phyloP scores from a whole-genome alignment of 176 grass and related monocot genomes.

The Neostapfia colusana region DNA sequence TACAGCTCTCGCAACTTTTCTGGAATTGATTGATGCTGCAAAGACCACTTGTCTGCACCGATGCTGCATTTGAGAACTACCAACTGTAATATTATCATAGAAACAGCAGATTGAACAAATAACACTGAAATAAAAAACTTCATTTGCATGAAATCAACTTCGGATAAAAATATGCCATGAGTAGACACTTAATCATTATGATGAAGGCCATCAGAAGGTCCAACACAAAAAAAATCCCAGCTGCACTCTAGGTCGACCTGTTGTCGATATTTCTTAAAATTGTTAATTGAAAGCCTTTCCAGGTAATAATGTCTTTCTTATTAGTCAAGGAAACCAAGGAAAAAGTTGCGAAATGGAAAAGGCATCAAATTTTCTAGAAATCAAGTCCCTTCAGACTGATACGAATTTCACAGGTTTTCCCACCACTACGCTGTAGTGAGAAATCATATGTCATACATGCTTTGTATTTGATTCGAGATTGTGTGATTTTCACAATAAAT shows the following conservation, averaged over 20 bases:
- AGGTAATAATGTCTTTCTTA: background rate
- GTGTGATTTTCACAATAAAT: background rate
- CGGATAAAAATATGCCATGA: conserved; percentile 9
- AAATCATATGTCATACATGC: background rate
- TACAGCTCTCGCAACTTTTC: conserved; percentile 71
- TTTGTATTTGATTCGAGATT: background rate
- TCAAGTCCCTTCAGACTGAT: background rate
- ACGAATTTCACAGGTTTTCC: background rate
- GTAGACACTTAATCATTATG: conserved; percentile 14
- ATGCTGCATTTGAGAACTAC: conserved; percentile 46
- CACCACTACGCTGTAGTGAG: background rate
- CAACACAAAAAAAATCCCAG: background rate
- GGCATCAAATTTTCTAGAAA: background rate
- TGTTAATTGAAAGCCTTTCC: background rate
- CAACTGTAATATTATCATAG: background rate
- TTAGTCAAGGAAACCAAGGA: conserved; percentile 3
- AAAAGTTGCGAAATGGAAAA: conserved; percentile 4
- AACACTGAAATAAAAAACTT: conserved; percentile 5
- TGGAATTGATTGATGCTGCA: conserved; percentile 73
- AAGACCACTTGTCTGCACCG: conserved; percentile 82
- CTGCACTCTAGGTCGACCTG: conserved; percentile 1
- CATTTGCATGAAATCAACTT: conserved; percentile 2
- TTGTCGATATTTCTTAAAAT: conserved; percentile 6
- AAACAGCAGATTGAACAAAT: conserved; percentile 11
- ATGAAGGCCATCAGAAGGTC: background rate